Conservation (phyloP, 2,329 filamentous ascomycete species). For the Cryphonectria nitschkei region DNA sequence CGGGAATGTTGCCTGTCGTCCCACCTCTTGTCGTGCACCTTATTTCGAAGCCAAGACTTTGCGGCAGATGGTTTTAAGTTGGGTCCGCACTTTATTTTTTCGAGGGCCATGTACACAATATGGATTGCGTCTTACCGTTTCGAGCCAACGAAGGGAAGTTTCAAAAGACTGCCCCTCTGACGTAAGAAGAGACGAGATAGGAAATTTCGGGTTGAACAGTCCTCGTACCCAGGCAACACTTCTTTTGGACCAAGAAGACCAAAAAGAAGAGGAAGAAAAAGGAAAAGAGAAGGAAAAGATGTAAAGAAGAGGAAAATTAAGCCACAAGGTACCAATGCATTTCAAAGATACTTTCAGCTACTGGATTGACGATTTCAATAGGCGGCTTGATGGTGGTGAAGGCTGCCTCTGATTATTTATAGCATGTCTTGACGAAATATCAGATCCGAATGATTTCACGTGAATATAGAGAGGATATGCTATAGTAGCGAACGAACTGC, state of each 20-base stretch:
- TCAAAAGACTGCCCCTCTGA: too few species aligned
- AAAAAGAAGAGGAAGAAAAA: not conserved
- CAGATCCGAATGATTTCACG: not conserved
- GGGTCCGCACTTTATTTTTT: too few species aligned
- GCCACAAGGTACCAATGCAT: not conserved
- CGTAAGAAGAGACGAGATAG: too few species aligned
- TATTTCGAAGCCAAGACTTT: constrained; percentile 27
- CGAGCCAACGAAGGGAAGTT: not conserved
- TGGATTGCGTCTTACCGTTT: not conserved
- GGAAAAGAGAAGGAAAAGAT: too few species aligned
- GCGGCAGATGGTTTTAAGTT: constrained; percentile 10
- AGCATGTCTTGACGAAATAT: not conserved
- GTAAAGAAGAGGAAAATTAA: too few species aligned
- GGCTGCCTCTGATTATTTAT: not conserved
- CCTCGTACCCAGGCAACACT: too few species aligned
- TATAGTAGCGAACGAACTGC: not conserved
- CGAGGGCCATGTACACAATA: not conserved
- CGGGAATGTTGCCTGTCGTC: constrained; percentile 16
- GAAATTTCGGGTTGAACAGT: too few species aligned
- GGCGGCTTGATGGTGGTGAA: not conserved
- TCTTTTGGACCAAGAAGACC: too few species aligned
- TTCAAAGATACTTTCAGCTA: not conserved
- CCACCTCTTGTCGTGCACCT: constrained; percentile 12
- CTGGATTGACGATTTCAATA: not conserved
- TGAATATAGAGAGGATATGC: not conserved